Conservation (phyloP, 257 asterid species). For the Solanum rostratum region DNA sequence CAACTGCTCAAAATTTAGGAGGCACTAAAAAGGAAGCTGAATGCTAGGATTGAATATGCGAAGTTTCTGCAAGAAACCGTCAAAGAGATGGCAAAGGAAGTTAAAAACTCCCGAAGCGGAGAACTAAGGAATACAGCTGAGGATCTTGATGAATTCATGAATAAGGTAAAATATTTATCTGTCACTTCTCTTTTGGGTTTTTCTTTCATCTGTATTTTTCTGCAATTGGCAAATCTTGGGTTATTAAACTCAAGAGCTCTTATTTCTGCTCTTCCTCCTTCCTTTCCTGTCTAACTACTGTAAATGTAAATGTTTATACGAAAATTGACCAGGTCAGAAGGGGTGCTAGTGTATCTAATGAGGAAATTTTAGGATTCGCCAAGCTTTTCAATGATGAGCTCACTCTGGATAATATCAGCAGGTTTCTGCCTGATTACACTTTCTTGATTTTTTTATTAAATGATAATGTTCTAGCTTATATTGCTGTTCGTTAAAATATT, state of each 20-base stretch:
- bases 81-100: constrained; percentile 90
- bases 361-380: constrained; percentile 84
- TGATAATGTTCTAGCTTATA: constrained; percentile 1
- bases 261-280: not conserved
- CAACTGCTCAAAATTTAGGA: constrained; percentile 32
- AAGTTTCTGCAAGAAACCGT: constrained; percentile 85
- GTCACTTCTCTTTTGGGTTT: not conserved
- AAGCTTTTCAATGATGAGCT: constrained; percentile 94
- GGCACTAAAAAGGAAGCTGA: constrained; percentile 63
- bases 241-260: not conserved
- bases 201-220: not conserved
- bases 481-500: not conserved
- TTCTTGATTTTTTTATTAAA: not conserved
- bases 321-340: constrained; percentile 51
- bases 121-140: constrained; percentile 82
- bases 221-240: not conserved
- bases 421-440: constrained; percentile 24
- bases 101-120: constrained; percentile 71
- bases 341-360: constrained; percentile 74
- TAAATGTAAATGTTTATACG: not conserved
- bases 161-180: constrained; percentile 25
- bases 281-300: not conserved
- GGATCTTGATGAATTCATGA: constrained; percentile 78
- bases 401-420: constrained; percentile 86
- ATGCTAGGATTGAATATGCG: constrained; percentile 77